Base-by-base conservation (phyloP, 1,139 yeast genomes). In the Saccharomycopsis hybrid region DNA sequence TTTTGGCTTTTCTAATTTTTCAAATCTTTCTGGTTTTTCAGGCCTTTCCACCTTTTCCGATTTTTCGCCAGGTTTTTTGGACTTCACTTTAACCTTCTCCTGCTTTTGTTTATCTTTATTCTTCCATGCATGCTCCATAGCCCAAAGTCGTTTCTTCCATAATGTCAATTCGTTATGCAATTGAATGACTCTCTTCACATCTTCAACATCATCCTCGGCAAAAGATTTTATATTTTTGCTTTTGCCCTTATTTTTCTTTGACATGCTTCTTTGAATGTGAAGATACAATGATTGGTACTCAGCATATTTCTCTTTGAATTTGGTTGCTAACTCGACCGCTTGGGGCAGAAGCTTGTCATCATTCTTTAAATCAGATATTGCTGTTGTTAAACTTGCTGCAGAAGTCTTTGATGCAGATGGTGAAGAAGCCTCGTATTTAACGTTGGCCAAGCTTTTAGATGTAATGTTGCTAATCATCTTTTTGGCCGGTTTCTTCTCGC, bases 111-210 rank as follows among this genome's bases (percentile, higher is more conserved):
- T 24, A 7, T 36, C 39, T 24, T 36, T 36, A 5, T 36, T 36
- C 24, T 24, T 7, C 11, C 8, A 32, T 11, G 35, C 8, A n/a
- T 36, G 9, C 41, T 43, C 47, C 29, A 11, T 13, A 18, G 18
- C 24, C 55, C 55, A 52, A 3, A 52, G 35, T 27, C 41, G 31
- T 32, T 46, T 52, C 28, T 52, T 52, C 55, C 55, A 52, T 11
- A 46, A 5, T 5, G 53, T 35, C 24, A 52, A 39, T 32, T 52
- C 52, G 31, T 50, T 49, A 24, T 50, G 53, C 24, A 50, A 43
- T 13, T 46, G 48, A 25, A 52, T 44, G 7, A 46, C 39, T 18
- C 50, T 25, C 41, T 44, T 40, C 18, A 52, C 51, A 18, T 48
- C 52, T 5, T 43, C 45, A 25, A 39, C 13, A 39, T 48, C 48